These are phyloP conservation scores for Corchorus capsularis DNA, from an alignment of 345 rosid species.

Conservation along the genomic window DNA sequence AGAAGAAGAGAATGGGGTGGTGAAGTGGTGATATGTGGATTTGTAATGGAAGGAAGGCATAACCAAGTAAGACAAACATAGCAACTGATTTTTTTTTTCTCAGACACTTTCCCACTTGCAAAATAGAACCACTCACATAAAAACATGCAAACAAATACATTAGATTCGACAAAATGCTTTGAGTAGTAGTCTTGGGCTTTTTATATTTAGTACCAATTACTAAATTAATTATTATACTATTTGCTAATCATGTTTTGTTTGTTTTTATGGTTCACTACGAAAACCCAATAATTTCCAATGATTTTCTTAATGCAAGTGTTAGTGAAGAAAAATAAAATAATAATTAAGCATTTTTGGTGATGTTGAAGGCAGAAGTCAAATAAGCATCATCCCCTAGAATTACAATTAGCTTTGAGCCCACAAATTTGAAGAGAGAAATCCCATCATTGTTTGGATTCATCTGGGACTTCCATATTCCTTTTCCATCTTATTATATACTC, in stretches of 20 bases:
- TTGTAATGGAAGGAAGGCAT: background rate
- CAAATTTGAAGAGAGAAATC: conserved; percentile 3
- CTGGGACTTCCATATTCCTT: conserved; percentile 14
- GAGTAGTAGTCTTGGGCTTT: background rate
- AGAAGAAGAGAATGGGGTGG: background rate
- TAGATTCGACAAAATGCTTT: conserved; percentile 40
- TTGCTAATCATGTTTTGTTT: background rate
- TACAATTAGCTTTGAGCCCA: conserved; percentile 18
- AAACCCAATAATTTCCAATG: background rate
- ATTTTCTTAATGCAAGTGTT: background rate
- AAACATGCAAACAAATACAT: conserved; percentile 35
- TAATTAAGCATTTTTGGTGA: background rate
- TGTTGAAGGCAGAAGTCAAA: conserved; percentile 14
- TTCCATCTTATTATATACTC: background rate
- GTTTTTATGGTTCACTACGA: background rate
- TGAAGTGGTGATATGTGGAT: background rate
- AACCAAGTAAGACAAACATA: background rate
- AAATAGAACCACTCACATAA: conserved; percentile 15
- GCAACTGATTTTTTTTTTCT: background rate
- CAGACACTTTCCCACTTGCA: background rate
- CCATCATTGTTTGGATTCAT: conserved; percentile 20
- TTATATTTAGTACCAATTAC: background rate
- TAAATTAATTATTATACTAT: background rate
- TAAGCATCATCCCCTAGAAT: conserved; percentile 13
- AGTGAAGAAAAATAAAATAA: no score